Percentiles rank a stretch among this genome's conserved stretches.
phyloP scores from a whole-genome alignment of 768 basidiomycete genomes.

The Gautieria morchelliformis region DNA sequence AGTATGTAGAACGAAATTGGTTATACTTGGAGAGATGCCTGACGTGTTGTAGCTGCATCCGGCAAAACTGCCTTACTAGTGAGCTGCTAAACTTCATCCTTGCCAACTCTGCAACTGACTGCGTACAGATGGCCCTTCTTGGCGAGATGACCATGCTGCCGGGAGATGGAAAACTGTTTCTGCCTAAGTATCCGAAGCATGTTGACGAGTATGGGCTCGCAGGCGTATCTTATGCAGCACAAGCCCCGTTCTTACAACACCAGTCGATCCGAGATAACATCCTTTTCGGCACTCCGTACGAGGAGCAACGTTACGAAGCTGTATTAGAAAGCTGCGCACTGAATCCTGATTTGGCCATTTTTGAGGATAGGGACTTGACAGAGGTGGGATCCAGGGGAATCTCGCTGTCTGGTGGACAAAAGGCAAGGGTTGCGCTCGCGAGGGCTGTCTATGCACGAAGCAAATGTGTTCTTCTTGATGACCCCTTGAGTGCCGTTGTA shows the following conservation, averaged over 20 bases:
- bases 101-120: background rate
- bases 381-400: conserved; percentile 13
- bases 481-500: conserved; percentile 21
- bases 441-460: conserved; percentile 20
- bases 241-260: conserved; percentile 37
- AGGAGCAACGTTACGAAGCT: conserved; percentile 28
- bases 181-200: conserved; percentile 53
- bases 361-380: conserved; percentile 31
- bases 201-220: conserved; percentile 55
- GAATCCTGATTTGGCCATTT: conserved; percentile 34
- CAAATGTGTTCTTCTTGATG: conserved; percentile 20
- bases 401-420: conserved; percentile 21
- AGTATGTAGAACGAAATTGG: conserved; percentile 18
- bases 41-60: conserved; percentile 37
- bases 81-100: conserved; percentile 15
- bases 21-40: background rate
- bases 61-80: conserved; percentile 78
- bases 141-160: conserved; percentile 56
- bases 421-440: conserved; percentile 18
- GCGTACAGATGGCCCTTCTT: conserved; percentile 52
- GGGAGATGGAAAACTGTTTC: conserved; percentile 42
- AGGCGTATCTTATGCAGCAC: conserved; percentile 39
- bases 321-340: conserved; percentile 40
- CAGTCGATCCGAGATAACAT: conserved; percentile 52
- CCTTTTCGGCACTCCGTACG: conserved; percentile 47